These are phyloP conservation scores for Babesia caballi DNA, from an alignment of 169 alveolate species.

Conservation along the genomic window DNA sequence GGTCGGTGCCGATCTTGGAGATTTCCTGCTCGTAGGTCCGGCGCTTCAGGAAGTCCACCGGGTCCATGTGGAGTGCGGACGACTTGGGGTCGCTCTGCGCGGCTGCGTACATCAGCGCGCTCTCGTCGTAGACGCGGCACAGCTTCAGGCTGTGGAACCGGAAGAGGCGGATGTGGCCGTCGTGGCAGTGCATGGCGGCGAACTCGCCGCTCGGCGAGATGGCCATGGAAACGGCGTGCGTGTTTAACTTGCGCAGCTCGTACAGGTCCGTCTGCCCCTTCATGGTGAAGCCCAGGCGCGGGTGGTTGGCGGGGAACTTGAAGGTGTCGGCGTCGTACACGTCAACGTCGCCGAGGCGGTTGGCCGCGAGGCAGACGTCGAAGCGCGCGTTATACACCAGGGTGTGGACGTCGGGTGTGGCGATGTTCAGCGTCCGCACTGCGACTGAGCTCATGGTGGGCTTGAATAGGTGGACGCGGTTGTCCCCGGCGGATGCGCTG, in stretches of 20 bases:
- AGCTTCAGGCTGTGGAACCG: conserved; percentile 84
- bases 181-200: conserved; percentile 82
- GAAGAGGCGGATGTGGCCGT: conserved; percentile 80
- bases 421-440: not conserved
- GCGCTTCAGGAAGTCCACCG: conserved; percentile 88
- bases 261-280: conserved; percentile 88
- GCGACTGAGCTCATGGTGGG: conserved; percentile 48
- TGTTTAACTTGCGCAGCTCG: conserved; percentile 77
- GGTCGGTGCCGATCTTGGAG: conserved; percentile 70
- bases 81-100: conserved; percentile 84
- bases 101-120: conserved; percentile 78
- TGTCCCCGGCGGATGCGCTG: conserved; percentile 21
- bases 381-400: conserved; percentile 63
- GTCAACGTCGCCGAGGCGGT: conserved; percentile 79
- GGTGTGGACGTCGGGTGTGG: conserved; percentile 56
- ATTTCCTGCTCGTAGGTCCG: conserved; percentile 89
- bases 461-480: conserved; percentile 39
- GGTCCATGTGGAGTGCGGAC: conserved; percentile 81
- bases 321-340: conserved; percentile 77
- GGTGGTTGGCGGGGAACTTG: conserved; percentile 64
- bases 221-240: conserved; percentile 77
- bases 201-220: conserved; percentile 80
- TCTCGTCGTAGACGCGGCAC: conserved; percentile 81
- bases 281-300: conserved; percentile 54
- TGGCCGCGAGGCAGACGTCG: conserved; percentile 74